phyloP scores from a whole-genome alignment of 2,329 filamentous ascomycete genomes.

The Verticillium isaacii region DNA sequence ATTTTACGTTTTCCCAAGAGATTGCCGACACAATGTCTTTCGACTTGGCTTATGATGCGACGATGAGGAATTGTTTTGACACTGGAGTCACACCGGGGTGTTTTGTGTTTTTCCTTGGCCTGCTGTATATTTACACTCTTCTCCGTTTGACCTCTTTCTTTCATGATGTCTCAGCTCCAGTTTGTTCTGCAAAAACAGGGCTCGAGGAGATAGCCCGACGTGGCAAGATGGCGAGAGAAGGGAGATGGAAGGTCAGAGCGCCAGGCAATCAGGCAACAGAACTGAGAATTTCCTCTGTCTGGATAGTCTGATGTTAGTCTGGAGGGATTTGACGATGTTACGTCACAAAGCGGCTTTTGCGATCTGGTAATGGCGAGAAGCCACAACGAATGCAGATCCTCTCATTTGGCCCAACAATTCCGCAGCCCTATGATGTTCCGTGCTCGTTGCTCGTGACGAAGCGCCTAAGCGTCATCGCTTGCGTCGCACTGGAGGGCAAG shows the following conservation, averaged over 20 bases:
- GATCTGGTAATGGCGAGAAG: not conserved
- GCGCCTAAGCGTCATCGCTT: too few species aligned
- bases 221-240: not conserved
- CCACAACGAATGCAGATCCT: not conserved
- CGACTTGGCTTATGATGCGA: not conserved
- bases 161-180: constrained; percentile 1
- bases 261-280: not conserved
- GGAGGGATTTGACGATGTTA: not conserved
- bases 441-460: too few species aligned
- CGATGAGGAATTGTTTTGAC: not conserved
- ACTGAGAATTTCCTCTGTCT: not conserved
- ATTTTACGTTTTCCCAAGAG: not conserved
- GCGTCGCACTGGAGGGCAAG: too few species aligned
- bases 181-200: not conserved
- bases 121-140: constrained; percentile 1
- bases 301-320: not conserved
- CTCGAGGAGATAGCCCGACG: not conserved
- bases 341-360: not conserved
- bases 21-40: not conserved
- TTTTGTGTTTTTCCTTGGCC: not conserved
- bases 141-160: not conserved
- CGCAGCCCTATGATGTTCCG: too few species aligned
- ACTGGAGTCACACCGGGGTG: not conserved
- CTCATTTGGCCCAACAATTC: not conserved
- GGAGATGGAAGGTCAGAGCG: not conserved